phyloP scores from a whole-genome alignment of 78 protist species.

The Dictyostelium capitatum region DNA sequence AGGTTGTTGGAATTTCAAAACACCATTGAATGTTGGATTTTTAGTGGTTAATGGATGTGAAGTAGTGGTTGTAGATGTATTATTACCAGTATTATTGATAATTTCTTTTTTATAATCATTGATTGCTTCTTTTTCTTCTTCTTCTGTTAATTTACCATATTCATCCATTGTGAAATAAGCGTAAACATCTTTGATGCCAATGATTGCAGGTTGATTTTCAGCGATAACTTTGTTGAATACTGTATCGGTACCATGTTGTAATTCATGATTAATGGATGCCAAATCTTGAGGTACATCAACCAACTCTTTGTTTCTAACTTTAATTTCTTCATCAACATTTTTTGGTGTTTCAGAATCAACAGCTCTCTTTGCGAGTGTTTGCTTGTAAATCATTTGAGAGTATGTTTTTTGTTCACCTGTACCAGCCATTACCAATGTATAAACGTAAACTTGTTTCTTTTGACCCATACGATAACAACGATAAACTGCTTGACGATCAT shows the following conservation, averaged over 20 bases:
- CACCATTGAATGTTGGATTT: not conserved
- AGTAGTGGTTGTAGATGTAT: not conserved
- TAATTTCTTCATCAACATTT: not conserved
- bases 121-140: conserved; percentile 48
- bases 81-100: not conserved
- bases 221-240: not conserved
- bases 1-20: not conserved
- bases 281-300: conserved; percentile 10
- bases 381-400: conserved; percentile 94
- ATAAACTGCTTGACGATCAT: conserved; percentile 94
- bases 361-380: conserved; percentile 84
- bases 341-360: conserved; percentile 48
- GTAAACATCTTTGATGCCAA: conserved; percentile 4
- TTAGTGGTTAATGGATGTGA: no score
- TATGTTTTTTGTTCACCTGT: conserved; percentile 96
- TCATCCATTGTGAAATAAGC: conserved; percentile 32
- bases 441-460: conserved; percentile 86
- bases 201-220: not conserved
- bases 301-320: not conserved
- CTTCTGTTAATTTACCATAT: conserved; percentile 50
- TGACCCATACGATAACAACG: conserved; percentile 98
- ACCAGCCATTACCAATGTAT: conserved; percentile 87
- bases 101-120: conserved; percentile 22
- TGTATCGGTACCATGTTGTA: not conserved
- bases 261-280: not conserved